A percentile compares a stretch with the other conserved stretches of the same genome.
These are phyloP conservation scores for Aschersonia sp. DNA, from an alignment of 2,329 filamentous ascomycete genomes.

Conservation along the genomic window DNA sequence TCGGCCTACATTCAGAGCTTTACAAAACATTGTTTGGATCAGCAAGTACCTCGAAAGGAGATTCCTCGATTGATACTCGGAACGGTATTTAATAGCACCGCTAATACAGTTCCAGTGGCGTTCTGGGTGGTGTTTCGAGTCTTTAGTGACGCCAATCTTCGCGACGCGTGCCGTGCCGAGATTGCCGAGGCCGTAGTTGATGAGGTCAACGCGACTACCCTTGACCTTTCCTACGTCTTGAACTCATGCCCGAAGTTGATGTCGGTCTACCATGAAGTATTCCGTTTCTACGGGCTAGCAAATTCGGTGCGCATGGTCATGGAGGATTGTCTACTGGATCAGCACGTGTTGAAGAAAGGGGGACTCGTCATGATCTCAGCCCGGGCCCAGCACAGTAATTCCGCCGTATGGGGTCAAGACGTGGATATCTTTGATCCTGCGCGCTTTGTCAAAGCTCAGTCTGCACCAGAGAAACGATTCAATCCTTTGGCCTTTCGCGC, in stretches of 20 bases:
- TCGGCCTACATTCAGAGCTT: not conserved
- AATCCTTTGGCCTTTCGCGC: not conserved
- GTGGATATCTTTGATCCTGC: not conserved
- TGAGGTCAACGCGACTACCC: not conserved
- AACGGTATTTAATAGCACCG: not conserved
- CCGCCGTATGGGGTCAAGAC: not conserved
- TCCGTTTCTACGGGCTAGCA: not conserved
- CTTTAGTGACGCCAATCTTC: not conserved
- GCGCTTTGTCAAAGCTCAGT: not conserved
- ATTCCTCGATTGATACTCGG: not conserved
- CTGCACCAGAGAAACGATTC: not conserved
- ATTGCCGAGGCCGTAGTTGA: not conserved
- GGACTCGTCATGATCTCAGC: slow-evolving; percentile 1
- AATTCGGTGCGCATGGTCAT: not conserved
- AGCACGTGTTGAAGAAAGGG: not conserved
- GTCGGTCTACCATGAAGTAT: slow-evolving; percentile 1
- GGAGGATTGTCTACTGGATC: slow-evolving; percentile 1
- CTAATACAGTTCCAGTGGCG: not conserved
- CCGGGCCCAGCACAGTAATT: not conserved
- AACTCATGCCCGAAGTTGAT: slow-evolving; percentile 1
- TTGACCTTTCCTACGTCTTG: not conserved
- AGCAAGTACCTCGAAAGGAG: not conserved
- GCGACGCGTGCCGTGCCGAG: not conserved
- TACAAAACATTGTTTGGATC: not conserved
- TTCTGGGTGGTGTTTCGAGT: slow-evolving; percentile 1